Base-by-base conservation (phyloP, 2,329 filamentous ascomycete genomes). In the Ophiocordyceps camponoti-rufipedis region DNA sequence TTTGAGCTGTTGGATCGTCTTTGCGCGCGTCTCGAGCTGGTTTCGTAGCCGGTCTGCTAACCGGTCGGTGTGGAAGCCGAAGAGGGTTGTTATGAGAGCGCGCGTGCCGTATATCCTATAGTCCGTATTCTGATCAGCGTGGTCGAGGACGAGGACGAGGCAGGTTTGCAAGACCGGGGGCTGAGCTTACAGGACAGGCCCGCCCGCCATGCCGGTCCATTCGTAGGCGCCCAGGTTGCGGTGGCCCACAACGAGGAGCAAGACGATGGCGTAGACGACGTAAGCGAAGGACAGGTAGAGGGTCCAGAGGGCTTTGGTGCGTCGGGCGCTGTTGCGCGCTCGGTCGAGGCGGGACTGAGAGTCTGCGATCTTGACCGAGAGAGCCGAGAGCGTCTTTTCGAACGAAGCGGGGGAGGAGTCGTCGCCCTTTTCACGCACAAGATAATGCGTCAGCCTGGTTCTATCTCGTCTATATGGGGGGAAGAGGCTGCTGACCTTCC, bases 1-100 rank as follows among this genome's bases (percentile, higher is more conserved):
- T 64, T 98, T 98, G 50, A 98, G 76, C 63, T 88, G 88, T 59
- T 94, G 82, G 52, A 98, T 96, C 2, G 88, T 94, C 54, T 78
- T 78, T 48, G 84, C 78, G 45, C 89, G 79, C 61, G 95, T 84
- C 45, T 78, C 75, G 55, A 88, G 78, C 33, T 88, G 73, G 18
- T 75, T 75, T 54, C 89, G 82, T 29, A 96, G 71, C 39, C 81
- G 74, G 38, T 70, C 62, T 52, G 82, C 75, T 11, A 84, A 71
- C 14, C 70, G 76, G 19, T 81, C 74, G 54, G 91, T 81, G 49
- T 86, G 84, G 59, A 84, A 93, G 54, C 81, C 82, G 65, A 85
- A 98, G 62, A 83, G 83, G 10, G 73, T 65, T 13, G 79, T 72
- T 44, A 86, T 70, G 4, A 68, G 62, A 29, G 73, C 75, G 47